phyloP scores from a whole-genome alignment of 805 yeast genomes.

The Candida quercuum region DNA sequence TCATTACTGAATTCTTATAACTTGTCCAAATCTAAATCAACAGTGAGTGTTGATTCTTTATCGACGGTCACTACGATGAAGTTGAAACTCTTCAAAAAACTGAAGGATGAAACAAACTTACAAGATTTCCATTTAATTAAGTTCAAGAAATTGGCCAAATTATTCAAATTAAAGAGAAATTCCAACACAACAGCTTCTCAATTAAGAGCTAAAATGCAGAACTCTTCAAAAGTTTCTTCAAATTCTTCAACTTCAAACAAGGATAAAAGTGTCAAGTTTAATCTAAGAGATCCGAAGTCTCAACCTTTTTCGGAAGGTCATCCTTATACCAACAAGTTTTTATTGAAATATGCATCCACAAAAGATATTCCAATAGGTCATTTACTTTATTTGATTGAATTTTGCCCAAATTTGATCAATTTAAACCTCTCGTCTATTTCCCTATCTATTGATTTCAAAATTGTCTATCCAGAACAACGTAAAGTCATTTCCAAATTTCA shows the following conservation, averaged over 20 bases:
- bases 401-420: constrained; percentile 54
- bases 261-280: constrained; percentile 6
- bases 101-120: constrained; percentile 3
- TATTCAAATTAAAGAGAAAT: constrained; percentile 4
- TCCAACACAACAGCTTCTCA: constrained; percentile 1
- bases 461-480: constrained; percentile 20
- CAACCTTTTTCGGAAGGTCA: constrained; percentile 39
- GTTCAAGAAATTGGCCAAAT: constrained; percentile 4
- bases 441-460: constrained; percentile 61
- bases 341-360: constrained; percentile 58
- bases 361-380: constrained; percentile 79
- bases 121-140: constrained; percentile 1
- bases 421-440: constrained; percentile 59
- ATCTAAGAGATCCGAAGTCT: constrained; percentile 12
- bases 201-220: constrained; percentile 1
- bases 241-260: constrained; percentile 1
- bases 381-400: constrained; percentile 58
- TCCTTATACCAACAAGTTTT: constrained; percentile 57
- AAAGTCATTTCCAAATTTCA: constrained; percentile 5
- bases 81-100: constrained; percentile 6
- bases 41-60: constrained; percentile 16
- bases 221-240: not conserved
- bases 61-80: constrained; percentile 13
- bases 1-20: constrained; percentile 27
- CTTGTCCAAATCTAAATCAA: constrained; percentile 21